Evolutionary conservation across 768 basidiomycete genomes (phyloP).

Genomic region (Hygrophorus pudorinus): DNA sequence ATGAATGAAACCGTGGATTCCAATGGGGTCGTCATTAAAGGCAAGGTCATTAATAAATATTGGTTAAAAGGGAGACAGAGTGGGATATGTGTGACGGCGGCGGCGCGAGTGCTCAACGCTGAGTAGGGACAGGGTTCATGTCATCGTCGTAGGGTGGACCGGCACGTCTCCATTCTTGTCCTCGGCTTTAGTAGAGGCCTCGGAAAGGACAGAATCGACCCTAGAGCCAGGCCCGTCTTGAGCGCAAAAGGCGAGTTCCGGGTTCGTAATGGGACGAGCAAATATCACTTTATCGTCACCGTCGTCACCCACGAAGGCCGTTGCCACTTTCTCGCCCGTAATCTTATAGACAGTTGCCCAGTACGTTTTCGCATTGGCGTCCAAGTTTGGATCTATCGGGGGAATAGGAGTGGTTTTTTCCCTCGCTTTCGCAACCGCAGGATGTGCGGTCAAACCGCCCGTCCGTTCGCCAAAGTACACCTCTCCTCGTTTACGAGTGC

Average conservation of each 20-base stretch:
- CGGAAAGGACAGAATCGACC: too few relatives aligned
- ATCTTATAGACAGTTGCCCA: conserved; percentile 4
- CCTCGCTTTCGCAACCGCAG: neutral
- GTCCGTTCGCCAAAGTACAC: conserved; percentile 1
- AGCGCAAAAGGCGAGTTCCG: neutral
- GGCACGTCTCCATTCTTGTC: too few relatives aligned
- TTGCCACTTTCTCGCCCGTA: conserved; percentile 2
- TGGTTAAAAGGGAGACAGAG: too few relatives aligned
- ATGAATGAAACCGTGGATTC: too few relatives aligned
- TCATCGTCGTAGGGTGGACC: too few relatives aligned
- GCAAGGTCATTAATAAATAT: too few relatives aligned
- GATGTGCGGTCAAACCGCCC: neutral
- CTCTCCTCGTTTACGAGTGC: conserved; percentile 5
- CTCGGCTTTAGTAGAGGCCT: too few relatives aligned
- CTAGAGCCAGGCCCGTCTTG: too few relatives aligned
- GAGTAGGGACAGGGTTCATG: too few relatives aligned
- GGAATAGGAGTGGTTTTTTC: neutral
- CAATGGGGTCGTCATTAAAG: too few relatives aligned
- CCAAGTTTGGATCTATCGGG: neutral
- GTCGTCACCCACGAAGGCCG: neutral
- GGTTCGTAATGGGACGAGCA: neutral
- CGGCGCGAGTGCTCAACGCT: too few relatives aligned
- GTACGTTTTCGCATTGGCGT: neutral
- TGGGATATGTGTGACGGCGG: too few relatives aligned
- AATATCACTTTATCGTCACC: neutral